Conservation (phyloP, 2,329 filamentous ascomycete species). For the Penicillium sp. region DNA sequence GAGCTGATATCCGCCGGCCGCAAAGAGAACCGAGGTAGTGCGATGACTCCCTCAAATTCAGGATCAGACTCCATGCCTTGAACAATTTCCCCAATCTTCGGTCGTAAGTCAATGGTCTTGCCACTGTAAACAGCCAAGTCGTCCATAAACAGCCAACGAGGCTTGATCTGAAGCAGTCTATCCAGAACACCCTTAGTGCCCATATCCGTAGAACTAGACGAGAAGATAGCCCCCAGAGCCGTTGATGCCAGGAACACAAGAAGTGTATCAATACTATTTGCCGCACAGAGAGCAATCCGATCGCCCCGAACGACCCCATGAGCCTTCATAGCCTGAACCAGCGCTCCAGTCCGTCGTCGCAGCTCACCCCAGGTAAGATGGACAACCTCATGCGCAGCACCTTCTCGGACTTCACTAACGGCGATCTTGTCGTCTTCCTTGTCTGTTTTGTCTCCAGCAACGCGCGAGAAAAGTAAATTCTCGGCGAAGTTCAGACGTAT, state of each 20-base stretch:
- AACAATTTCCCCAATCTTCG: slow-evolving; percentile 69
- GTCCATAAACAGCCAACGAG: slow-evolving; percentile 80
- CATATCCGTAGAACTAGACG: slow-evolving; percentile 78
- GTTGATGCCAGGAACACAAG: slow-evolving; percentile 68
- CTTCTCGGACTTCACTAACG: slow-evolving; percentile 61
- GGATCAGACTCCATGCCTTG: slow-evolving; percentile 60
- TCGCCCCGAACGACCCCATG: slow-evolving; percentile 70
- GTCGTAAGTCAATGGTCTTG: slow-evolving; percentile 67
- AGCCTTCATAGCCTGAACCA: slow-evolving; percentile 66
- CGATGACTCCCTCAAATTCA: slow-evolving; percentile 56
- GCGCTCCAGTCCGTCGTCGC: slow-evolving; percentile 55
- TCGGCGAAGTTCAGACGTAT: slow-evolving; percentile 75
- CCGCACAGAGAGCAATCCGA: slow-evolving; percentile 71
- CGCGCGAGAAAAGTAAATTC: slow-evolving; percentile 68
- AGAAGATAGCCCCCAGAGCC: slow-evolving; percentile 73
- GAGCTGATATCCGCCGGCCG: slow-evolving; percentile 13
- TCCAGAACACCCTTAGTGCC: slow-evolving; percentile 75
- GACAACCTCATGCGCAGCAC: slow-evolving; percentile 31
- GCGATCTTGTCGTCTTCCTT: slow-evolving; percentile 74
- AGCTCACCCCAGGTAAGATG: slow-evolving; percentile 68
- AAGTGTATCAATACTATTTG: slow-evolving; percentile 73
- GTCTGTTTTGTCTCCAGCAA: slow-evolving; percentile 47
- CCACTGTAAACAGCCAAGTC: slow-evolving; percentile 79
- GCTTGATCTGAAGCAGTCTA: slow-evolving; percentile 70
- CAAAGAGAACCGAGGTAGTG: slow-evolving; percentile 13